A percentile compares a stretch with the other conserved stretches of the same genome.
phyloP scores from a whole-genome alignment of 805 yeast genomes.

The Priceomyces fermenticarens region DNA sequence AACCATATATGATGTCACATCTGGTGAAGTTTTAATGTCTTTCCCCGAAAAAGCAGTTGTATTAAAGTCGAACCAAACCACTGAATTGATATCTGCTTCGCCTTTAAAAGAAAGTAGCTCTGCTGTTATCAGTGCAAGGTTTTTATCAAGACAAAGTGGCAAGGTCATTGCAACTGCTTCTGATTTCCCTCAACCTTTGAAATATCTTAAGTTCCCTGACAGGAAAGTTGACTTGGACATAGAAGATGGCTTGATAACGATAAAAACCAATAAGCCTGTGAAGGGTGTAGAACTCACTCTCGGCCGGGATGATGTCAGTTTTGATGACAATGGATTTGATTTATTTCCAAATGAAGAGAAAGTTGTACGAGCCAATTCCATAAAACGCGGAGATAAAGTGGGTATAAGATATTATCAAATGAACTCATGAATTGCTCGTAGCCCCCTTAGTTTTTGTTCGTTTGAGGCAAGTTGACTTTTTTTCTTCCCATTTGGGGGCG shows the following conservation, averaged over 20 bases:
- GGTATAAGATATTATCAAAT: too few species aligned
- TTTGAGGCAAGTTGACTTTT: too few species aligned
- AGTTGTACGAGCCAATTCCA: too few species aligned
- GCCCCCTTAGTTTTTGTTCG: too few species aligned
- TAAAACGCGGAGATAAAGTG: too few species aligned
- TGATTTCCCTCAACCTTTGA: conserved; percentile 53
- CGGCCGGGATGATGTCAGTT: conserved; percentile 18
- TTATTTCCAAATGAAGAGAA: conserved; percentile 30
- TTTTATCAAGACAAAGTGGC: conserved; percentile 9
- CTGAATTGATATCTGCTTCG: conserved; percentile 21
- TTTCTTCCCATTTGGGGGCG: too few species aligned
- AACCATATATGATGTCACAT: conserved; percentile 18
- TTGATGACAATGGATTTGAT: conserved; percentile 48
- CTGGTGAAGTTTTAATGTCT: neutral
- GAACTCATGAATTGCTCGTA: too few species aligned
- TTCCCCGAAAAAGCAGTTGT: conserved; percentile 13
- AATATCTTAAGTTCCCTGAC: conserved; percentile 21
- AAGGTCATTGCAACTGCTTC: conserved; percentile 26
- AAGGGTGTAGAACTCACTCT: conserved; percentile 41
- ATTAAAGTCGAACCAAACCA: conserved; percentile 25
- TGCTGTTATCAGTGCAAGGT: conserved; percentile 12
- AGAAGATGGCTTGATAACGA: conserved; percentile 1
- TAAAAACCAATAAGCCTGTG: conserved; percentile 34
- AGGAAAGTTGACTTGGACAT: neutral
- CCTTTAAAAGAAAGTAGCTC: conserved; percentile 9